Evolutionary conservation across 148 eudicot species (phyloP).

Genomic region (Rhododendron vialii): DNA sequence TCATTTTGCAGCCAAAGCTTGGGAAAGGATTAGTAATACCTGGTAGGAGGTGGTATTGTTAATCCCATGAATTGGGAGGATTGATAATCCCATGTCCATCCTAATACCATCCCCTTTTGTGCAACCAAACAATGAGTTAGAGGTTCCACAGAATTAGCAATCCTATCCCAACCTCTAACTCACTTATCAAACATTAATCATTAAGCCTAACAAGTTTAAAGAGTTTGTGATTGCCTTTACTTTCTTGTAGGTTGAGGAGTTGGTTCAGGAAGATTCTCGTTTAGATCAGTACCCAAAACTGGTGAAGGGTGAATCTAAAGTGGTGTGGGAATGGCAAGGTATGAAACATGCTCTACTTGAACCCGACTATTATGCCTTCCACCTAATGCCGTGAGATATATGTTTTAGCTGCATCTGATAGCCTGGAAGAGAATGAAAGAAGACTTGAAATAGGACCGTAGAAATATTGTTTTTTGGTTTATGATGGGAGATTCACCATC

Average conservation of each 20-base stretch:
- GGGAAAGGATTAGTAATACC: too few relatives aligned
- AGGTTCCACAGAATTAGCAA: too few relatives aligned
- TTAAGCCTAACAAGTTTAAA: background rate
- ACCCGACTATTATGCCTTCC: background rate
- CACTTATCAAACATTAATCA: too few relatives aligned
- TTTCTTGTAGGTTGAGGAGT: constrained; percentile 62
- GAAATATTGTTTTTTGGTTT: background rate
- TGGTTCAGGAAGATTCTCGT: constrained; percentile 89
- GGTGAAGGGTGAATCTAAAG: constrained; percentile 93
- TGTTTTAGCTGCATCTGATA: background rate
- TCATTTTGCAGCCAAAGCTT: too few relatives aligned
- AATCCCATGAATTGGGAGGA: too few relatives aligned
- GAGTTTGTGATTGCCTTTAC: background rate
- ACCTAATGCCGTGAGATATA: background rate
- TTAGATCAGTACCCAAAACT: constrained; percentile 78
- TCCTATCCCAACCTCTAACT: too few relatives aligned
- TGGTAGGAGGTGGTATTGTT: too few relatives aligned
- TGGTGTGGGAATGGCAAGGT: constrained; percentile 99
- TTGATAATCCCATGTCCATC: too few relatives aligned
- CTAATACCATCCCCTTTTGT: too few relatives aligned
- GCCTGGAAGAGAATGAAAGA: background rate
- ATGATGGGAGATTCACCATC: background rate
- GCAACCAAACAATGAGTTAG: too few relatives aligned
- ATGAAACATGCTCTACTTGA: constrained; percentile 14
- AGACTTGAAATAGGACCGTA: background rate